Percentiles rank a stretch among this genome's conserved stretches.
phyloP scores from a whole-genome alignment of 2,329 filamentous ascomycete genomes.

The Aspergillus unguis region DNA sequence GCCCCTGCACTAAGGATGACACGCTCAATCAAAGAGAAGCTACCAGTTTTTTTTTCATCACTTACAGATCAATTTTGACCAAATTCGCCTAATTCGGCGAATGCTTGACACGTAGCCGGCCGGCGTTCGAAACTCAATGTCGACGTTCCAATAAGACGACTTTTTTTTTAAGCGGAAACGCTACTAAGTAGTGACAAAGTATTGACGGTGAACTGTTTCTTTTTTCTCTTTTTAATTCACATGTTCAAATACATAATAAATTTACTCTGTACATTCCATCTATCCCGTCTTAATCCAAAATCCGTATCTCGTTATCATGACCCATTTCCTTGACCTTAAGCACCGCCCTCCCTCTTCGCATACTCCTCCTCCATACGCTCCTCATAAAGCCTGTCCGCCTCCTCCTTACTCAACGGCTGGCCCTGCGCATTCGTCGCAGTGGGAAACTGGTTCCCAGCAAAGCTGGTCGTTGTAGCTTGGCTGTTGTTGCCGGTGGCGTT shows the following conservation, averaged over 20 bases:
- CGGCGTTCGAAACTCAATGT: slow-evolving; percentile 14
- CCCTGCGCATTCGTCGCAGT: slow-evolving; percentile 17
- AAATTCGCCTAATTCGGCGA: neutral
- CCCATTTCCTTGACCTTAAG: slow-evolving; percentile 23
- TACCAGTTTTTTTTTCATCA: slow-evolving; percentile 60
- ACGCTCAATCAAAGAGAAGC: slow-evolving; percentile 79
- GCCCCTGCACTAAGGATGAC: slow-evolving; percentile 91
- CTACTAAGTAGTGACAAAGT: too few relatives aligned
- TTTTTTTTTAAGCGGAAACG: neutral
- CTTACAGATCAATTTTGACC: slow-evolving; percentile 15
- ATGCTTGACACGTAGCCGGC: neutral
- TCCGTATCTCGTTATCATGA: neutral
- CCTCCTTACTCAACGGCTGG: slow-evolving; percentile 37
- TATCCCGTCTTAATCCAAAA: neutral
- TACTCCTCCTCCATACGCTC: slow-evolving; percentile 49
- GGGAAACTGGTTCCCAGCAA: slow-evolving; percentile 12
- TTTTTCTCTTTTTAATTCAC: neutral
- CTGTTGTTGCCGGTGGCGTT: slow-evolving; percentile 13
- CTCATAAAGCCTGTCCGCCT: slow-evolving; percentile 44
- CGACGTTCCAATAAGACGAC: neutral
- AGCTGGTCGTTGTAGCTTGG: slow-evolving; percentile 19
- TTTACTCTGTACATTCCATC: neutral
- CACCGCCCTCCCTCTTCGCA: slow-evolving; percentile 44
- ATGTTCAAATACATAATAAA: neutral
- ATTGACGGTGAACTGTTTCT: neutral